Base-by-base conservation (phyloP, 305 asterid species). In the Fraxinus angustifolia region DNA sequence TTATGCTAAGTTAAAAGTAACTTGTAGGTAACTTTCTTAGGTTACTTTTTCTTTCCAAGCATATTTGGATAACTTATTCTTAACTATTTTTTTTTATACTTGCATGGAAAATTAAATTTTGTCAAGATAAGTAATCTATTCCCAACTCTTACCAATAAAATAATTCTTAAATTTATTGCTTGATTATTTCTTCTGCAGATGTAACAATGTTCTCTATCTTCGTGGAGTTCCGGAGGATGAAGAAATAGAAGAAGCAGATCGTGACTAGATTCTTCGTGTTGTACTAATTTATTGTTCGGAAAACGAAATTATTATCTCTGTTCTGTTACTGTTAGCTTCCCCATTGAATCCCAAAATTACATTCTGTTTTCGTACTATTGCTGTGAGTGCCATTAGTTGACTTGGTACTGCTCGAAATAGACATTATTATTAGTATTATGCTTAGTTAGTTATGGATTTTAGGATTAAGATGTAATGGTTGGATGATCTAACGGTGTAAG, bases 221-320 rank as follows among this genome's bases (percentile, higher is more conserved):
- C 93, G 98, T 2, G 97, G 97, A 3, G 91, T 92, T 21, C 91
- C 93, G 0, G 97, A 94, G 87, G 98, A 94, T 65, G 97, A 92
- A 87, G 97, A 90, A 78, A 79, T 91, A 21, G 95, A 92, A 58
- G 96, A 92, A 58, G 96, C 92, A n/a, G 97, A 89, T 16, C 87
- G 73, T 0, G 92, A 90, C 75, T 90, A 91, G 87, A 67, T 82
- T 14, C 40, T 30, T 70, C 8, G 1, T n/a, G 21, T 14, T 68
- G 38, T 14, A 12, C 21, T 30, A 31, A 68, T 68, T 30, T 30
- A 36, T 23, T 68, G 1, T 68, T 31, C 8, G 75, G 75, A 31
- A 23, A 62, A 14, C 1, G 2, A 14, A 62, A 62, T 62, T 53
- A 21, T 23, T 21, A 2, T 62, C 72, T 23, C 7, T 62, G 2